Evolutionary conservation across 1,284 basidiomycete genomes (phyloP).

Genomic region (Fomes fomentarius): DNA sequence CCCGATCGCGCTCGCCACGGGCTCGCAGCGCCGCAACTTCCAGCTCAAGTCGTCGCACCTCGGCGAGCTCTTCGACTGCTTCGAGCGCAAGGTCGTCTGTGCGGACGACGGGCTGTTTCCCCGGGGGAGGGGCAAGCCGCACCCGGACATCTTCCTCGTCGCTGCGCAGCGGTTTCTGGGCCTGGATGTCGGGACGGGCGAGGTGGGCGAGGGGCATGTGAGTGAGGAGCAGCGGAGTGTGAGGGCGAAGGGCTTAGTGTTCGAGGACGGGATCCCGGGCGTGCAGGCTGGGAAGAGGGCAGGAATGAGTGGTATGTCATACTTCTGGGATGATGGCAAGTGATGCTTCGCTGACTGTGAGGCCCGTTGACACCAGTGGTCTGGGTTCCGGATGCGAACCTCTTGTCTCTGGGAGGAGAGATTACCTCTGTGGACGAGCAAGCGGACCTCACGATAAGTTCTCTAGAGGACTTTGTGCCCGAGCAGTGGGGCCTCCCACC

Average conservation of each 20-base stretch:
- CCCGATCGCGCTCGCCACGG: constrained; percentile 78
- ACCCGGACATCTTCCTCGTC: constrained; percentile 74
- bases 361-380: no score
- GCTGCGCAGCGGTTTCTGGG: constrained; percentile 63
- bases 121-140: constrained; percentile 60
- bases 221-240: constrained; percentile 47
- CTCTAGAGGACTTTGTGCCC: constrained; percentile 69
- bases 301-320: constrained; percentile 74
- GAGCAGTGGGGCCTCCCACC: constrained; percentile 80
- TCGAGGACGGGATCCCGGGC: constrained; percentile 77
- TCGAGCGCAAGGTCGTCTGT: constrained; percentile 67
- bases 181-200: constrained; percentile 54
- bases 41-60: constrained; percentile 63
- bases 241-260: constrained; percentile 66
- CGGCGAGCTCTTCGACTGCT: constrained; percentile 51
- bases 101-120: constrained; percentile 57
- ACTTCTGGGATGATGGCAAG: no score
- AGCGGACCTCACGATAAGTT: constrained; percentile 27
- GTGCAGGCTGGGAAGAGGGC: constrained; percentile 77
- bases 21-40: constrained; percentile 66
- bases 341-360: not conserved
- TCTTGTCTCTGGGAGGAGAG: constrained; percentile 46
- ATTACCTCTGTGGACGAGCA: constrained; percentile 29
- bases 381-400: constrained; percentile 76
- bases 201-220: constrained; percentile 34